A percentile compares a stretch with the other conserved stretches of the same genome.
phyloP scores from a whole-genome alignment of 495 filamentous ascomycete species.

The Thermothielavioides terrestris region DNA sequence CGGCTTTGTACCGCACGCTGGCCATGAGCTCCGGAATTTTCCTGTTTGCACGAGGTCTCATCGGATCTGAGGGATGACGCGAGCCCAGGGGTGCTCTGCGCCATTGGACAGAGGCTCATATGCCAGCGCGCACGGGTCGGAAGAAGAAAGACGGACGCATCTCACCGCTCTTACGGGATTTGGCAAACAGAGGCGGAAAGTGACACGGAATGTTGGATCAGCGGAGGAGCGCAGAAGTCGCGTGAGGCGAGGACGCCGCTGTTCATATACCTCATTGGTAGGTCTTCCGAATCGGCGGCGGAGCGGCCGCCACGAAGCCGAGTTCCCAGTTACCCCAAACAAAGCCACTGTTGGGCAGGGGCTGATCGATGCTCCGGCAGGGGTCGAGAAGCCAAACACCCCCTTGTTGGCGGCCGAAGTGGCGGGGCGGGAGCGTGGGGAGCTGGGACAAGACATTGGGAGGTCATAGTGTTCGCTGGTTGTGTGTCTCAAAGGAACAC shows the following conservation, averaged over 20 bases:
- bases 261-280: slow-evolving; percentile 10
- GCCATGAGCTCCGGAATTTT: slow-evolving; percentile 12
- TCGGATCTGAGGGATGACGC: slow-evolving; percentile 23
- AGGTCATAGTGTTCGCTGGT: no score
- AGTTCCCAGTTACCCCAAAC: no score
- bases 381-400: neutral
- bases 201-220: neutral
- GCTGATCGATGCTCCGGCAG: neutral
- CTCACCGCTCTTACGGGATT: slow-evolving; percentile 24
- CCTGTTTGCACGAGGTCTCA: slow-evolving; percentile 13
- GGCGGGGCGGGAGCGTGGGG: no score
- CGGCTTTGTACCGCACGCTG: slow-evolving; percentile 16
- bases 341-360: neutral
- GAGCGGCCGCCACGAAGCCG: slow-evolving; percentile 11
- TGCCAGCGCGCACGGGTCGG: slow-evolving; percentile 26
- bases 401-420: neutral
- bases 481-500: no score
- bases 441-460: no score
- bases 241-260: neutral
- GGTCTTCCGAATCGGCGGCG: slow-evolving; percentile 7
- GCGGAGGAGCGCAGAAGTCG: neutral
- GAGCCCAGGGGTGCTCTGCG: slow-evolving; percentile 24
- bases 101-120: slow-evolving; percentile 22
- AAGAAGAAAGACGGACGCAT: slow-evolving; percentile 31
- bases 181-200: neutral